Base-by-base conservation (phyloP, 192 early-diverging fungal genomes). In the Chytriomyces hyalinus region DNA sequence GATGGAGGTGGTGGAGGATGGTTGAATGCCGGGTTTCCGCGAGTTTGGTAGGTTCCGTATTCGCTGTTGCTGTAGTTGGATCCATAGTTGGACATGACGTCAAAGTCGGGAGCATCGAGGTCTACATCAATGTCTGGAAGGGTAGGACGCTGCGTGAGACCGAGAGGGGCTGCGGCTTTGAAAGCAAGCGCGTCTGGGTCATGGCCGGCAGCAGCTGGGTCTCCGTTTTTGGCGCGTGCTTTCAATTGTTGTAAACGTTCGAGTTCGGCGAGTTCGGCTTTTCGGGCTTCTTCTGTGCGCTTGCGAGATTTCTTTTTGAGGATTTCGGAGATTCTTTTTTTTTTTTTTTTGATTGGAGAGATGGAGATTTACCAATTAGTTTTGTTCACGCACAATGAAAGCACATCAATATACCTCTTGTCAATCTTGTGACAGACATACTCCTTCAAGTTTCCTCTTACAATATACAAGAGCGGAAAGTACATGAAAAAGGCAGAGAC, bases 341-440 rank as follows among this genome's bases (percentile, higher is more conserved):
- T 91, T 92, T 77, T 82, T 81, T 36, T n/a, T 24, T 26, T 49
- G 66, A 48, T 53, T 53, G 45, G 53, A 57, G 57, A 15, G 2
- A 15, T 0, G 28, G 28, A 65, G 24, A 65, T 10, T 22, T 64
- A 11, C 15, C 46, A 28, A 51, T 11, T 15, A 65, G 8, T 67
- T 62, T 28, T 48, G 49, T 70, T 65, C n/a, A 49, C 2, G 44
- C 15, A n/a, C 47, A 47, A 57, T 74, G 28, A 44, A 49, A 49
- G 53, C 62, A 63, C 13, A 78, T 45, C 44, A 13, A 11, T 78
- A 65, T 87, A 94, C 93, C 94, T 77, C 81, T 96, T 96, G 81
- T 96, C 94, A 59, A 96, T 90, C 81, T 94, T 94, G 84, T 94
- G 92, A 67, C 92, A 93, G 67, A 92, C 93, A 78, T 91, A 96